Evolutionary conservation across 1,139 yeast genomes (phyloP).

Genomic region (Candida pseudocylindracea): DNA sequence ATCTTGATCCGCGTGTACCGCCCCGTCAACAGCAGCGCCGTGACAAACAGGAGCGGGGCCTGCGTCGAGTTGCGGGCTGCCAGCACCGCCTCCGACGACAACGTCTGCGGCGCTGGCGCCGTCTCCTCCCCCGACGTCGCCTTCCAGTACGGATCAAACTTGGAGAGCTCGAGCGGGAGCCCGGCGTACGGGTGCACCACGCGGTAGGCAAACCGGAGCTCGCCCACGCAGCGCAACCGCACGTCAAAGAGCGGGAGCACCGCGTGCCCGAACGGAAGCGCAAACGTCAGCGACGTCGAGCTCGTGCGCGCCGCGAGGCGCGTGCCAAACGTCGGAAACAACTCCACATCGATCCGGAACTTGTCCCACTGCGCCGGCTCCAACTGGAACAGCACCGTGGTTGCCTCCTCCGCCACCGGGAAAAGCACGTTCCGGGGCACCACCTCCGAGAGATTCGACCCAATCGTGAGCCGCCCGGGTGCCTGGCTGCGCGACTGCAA

Average conservation of each 20-base stretch:
- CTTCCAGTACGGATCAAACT: constrained; percentile 95
- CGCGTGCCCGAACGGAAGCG: constrained; percentile 19
- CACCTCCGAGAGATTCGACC: constrained; percentile 45
- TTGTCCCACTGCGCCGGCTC: constrained; percentile 43
- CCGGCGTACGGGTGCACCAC: constrained; percentile 84
- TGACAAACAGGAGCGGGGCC: constrained; percentile 24
- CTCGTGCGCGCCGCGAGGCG: constrained; percentile 78
- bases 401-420: constrained; percentile 47
- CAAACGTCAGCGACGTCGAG: constrained; percentile 24
- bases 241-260: constrained; percentile 67
- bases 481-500: constrained; percentile 24
- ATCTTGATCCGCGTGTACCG: constrained; percentile 52
- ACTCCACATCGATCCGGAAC: constrained; percentile 71
- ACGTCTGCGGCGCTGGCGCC: too few species aligned
- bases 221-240: constrained; percentile 67
- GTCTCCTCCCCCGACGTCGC: constrained; percentile 23
- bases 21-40: constrained; percentile 80
- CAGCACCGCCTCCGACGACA: too few species aligned
- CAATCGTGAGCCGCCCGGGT: constrained; percentile 47
- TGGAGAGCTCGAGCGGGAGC: constrained; percentile 65
- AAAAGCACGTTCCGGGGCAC: constrained; percentile 71
- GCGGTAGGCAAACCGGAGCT: constrained; percentile 54
- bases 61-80: too few species aligned
- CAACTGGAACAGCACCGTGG: constrained; percentile 63
- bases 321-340: constrained; percentile 89